These are phyloP conservation scores for Rosa chinensis DNA, from an alignment of 306 rosid species.

Conservation along the genomic window DNA sequence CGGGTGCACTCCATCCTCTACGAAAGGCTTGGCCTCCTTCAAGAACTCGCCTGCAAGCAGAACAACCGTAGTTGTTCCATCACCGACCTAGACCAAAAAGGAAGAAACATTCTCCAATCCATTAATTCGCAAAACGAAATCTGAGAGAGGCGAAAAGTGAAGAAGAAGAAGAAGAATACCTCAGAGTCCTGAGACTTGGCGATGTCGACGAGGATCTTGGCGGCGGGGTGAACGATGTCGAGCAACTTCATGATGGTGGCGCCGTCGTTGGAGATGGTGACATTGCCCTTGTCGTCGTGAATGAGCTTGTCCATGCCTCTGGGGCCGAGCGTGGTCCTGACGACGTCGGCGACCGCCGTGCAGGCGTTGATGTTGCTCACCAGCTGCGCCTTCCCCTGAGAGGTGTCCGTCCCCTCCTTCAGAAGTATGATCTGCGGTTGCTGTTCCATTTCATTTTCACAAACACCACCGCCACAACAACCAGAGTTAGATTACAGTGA, in stretches of 20 bases:
- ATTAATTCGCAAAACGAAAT: too few species aligned
- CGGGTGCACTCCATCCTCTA: slow-evolving; percentile 95
- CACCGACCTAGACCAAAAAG: slow-evolving; percentile 70
- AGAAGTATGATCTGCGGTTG: slow-evolving; percentile 98
- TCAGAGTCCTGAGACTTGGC: slow-evolving; percentile 98
- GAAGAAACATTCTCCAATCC: too few species aligned
- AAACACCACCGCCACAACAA: neutral
- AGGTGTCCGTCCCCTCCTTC: slow-evolving; percentile 95
- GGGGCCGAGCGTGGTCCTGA: slow-evolving; percentile 86
- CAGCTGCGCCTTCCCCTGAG: slow-evolving; percentile 91
- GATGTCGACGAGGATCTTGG: slow-evolving; percentile 92
- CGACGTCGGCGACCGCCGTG: slow-evolving; percentile 91
- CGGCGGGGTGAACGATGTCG: slow-evolving; percentile 90
- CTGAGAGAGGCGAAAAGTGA: too few species aligned
- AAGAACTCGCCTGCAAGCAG: slow-evolving; percentile 93
- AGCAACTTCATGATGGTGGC: slow-evolving; percentile 98
- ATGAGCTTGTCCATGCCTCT: slow-evolving; percentile 99
- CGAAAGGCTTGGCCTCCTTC: slow-evolving; percentile 94
- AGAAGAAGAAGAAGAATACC: slow-evolving; percentile 32
- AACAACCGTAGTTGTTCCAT: slow-evolving; percentile 99
- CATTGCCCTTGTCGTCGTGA: slow-evolving; percentile 84
- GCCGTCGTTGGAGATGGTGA: slow-evolving; percentile 96
- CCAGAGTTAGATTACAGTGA: slow-evolving; percentile 5
- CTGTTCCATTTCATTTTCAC: slow-evolving; percentile 53
- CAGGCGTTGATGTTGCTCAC: slow-evolving; percentile 98